phyloP scores from a whole-genome alignment of 169 alveolate species.

The Perkinsus chesapeaki region DNA sequence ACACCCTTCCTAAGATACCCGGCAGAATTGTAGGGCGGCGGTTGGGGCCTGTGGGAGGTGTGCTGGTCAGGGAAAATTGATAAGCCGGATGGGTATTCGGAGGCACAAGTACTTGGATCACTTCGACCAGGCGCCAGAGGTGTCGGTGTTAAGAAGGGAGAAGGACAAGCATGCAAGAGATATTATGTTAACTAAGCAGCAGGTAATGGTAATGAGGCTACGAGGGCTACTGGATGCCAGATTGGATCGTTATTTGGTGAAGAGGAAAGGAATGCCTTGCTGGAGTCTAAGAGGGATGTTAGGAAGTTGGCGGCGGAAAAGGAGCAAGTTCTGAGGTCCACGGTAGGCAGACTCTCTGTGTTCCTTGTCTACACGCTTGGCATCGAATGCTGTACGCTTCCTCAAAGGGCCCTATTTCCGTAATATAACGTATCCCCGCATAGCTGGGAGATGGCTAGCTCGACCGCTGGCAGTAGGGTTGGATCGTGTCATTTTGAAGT shows the following conservation, averaged over 20 bases:
- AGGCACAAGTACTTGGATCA: background rate
- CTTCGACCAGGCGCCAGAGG: background rate
- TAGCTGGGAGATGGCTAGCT: too few species aligned
- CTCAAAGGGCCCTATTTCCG: too few species aligned
- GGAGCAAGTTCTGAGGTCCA: background rate
- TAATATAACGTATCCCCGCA: too few species aligned
- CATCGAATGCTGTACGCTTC: too few species aligned
- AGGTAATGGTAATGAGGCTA: background rate
- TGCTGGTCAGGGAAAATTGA: background rate
- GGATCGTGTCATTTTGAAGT: too few species aligned
- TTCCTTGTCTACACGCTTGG: too few species aligned
- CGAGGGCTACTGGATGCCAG: background rate
- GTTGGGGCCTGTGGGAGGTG: background rate
- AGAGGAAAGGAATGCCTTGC: background rate
- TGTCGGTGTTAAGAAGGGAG: background rate
- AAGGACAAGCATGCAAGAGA: background rate
- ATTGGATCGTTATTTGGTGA: background rate
- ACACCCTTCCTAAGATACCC: background rate
- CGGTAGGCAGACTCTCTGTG: background rate
- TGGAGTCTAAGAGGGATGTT: constrained; percentile 1
- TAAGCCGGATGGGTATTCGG: background rate
- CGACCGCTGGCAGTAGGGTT: too few species aligned
- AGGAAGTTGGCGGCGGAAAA: background rate
- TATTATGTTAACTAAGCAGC: background rate
- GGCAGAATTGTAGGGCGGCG: background rate